phyloP scores from a whole-genome alignment of 1,139 yeast species.

The Hemisphaericaspora xylanilytica region DNA sequence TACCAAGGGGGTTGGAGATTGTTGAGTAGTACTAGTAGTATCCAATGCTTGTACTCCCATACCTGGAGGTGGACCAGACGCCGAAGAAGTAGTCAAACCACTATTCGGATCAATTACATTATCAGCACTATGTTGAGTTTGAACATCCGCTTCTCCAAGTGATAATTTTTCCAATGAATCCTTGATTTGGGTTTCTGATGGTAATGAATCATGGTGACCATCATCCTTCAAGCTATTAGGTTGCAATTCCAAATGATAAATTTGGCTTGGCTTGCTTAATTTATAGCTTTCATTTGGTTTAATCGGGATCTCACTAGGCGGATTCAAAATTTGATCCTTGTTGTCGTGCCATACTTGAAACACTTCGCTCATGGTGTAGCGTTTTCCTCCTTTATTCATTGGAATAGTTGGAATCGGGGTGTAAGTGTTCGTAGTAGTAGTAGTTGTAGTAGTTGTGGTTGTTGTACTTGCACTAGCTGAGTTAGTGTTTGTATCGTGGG shows the following conservation, averaged over 20 bases:
- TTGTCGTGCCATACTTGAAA: slow-evolving; percentile 52
- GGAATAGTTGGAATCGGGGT: slow-evolving; percentile 26
- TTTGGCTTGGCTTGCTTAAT: slow-evolving; percentile 29
- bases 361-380: slow-evolving; percentile 53
- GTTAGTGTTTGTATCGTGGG: slow-evolving; percentile 3
- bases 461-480: too few relatives aligned
- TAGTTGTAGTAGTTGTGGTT: slow-evolving; percentile 4
- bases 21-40: slow-evolving; percentile 3
- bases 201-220: not conserved
- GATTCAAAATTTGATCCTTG: slow-evolving; percentile 32
- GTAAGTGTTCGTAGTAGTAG: slow-evolving; percentile 2
- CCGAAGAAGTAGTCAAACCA: slow-evolving; percentile 3
- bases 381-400: slow-evolving; percentile 35
- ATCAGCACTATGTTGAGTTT: slow-evolving; percentile 1
- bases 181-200: slow-evolving; percentile 5
- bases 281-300: slow-evolving; percentile 31
- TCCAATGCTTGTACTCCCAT: slow-evolving; percentile 7
- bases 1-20: slow-evolving; percentile 15
- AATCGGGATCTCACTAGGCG: slow-evolving; percentile 23
- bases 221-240: slow-evolving; percentile 7
- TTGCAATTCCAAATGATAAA: slow-evolving; percentile 38
- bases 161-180: slow-evolving; percentile 14
- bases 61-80: slow-evolving; percentile 21
- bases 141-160: slow-evolving; percentile 7
- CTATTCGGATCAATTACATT: slow-evolving; percentile 5